Percentiles rank a stretch among this genome's conserved stretches.
These are phyloP conservation scores for Apophysomyces sp. DNA, from an alignment of 371 early-diverging fungal species.

Conservation along the genomic window DNA sequence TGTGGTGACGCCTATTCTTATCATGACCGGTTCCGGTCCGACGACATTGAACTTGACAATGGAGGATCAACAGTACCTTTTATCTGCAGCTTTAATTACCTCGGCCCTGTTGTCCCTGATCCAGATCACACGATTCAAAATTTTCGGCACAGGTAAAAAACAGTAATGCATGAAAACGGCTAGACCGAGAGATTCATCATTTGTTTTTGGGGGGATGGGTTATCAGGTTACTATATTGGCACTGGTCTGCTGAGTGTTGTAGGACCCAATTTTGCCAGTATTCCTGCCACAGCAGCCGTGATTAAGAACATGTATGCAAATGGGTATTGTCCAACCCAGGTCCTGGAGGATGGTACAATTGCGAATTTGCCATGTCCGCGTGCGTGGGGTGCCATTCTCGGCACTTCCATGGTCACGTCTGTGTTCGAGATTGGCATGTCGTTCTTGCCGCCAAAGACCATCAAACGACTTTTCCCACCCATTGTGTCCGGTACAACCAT, in stretches of 20 bases:
- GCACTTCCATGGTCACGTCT: conserved; percentile 58
- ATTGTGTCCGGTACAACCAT: conserved; percentile 62
- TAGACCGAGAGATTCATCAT: neutral
- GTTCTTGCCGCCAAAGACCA: conserved; percentile 55
- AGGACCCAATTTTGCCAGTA: conserved; percentile 56
- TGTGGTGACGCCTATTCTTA: conserved; percentile 58
- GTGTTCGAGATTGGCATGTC: conserved; percentile 55
- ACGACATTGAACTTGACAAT: conserved; percentile 46
- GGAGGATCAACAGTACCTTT: conserved; percentile 50
- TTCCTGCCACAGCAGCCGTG: conserved; percentile 42
- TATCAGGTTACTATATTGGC: conserved; percentile 45
- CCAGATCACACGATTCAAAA: conserved; percentile 60
- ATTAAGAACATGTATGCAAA: conserved; percentile 39
- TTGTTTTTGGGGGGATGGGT: neutral
- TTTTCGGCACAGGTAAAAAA: conserved; percentile 33
- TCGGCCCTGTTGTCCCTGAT: conserved; percentile 55
- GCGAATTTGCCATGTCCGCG: conserved; percentile 50
- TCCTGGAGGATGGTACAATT: conserved; percentile 41
- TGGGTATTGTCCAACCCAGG: conserved; percentile 47
- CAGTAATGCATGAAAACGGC: neutral
- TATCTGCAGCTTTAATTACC: conserved; percentile 60
- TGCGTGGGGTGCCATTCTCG: conserved; percentile 62
- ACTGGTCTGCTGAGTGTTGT: conserved; percentile 59
- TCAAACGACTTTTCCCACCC: conserved; percentile 59
- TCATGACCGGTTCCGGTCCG: conserved; percentile 53